Conservation (phyloP, 257 asterid genomes). For the Solanum appendiculatum region DNA sequence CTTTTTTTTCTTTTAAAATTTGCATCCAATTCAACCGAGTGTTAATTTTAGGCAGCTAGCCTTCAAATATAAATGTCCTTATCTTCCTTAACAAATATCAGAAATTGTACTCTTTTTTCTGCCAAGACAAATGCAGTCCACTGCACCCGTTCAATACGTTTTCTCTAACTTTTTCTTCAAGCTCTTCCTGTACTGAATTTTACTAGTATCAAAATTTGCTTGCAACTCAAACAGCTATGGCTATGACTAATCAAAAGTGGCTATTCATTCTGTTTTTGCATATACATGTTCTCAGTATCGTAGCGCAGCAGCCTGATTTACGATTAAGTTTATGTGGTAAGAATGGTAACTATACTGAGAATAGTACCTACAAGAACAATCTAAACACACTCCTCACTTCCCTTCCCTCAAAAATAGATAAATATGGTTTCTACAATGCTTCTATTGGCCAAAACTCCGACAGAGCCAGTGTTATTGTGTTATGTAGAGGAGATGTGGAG, state of each 20-base stretch:
- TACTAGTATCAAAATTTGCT: neutral
- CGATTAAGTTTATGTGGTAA: too few relatives aligned
- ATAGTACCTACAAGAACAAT: neutral
- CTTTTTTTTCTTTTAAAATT: neutral
- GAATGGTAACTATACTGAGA: neutral
- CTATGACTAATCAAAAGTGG: neutral
- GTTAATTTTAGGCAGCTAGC: neutral
- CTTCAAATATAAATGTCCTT: neutral
- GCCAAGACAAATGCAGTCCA: neutral
- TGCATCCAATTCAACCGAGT: neutral
- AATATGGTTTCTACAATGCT: constrained; percentile 16
- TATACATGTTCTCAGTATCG: neutral
- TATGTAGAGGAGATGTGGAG: constrained; percentile 26
- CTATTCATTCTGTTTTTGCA: neutral
- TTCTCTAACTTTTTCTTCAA: neutral
- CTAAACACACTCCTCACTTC: neutral
- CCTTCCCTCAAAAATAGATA: neutral
- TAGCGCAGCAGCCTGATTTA: neutral
- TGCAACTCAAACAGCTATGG: neutral
- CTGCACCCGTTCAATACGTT: neutral
- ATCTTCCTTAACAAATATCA: neutral
- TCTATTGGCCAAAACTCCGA: constrained; percentile 3
- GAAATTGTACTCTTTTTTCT: neutral
- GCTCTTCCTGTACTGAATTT: neutral
- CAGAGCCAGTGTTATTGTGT: constrained; percentile 5